Conservation (phyloP, 768 basidiomycete species). For the Sporobolomyces roseus region DNA sequence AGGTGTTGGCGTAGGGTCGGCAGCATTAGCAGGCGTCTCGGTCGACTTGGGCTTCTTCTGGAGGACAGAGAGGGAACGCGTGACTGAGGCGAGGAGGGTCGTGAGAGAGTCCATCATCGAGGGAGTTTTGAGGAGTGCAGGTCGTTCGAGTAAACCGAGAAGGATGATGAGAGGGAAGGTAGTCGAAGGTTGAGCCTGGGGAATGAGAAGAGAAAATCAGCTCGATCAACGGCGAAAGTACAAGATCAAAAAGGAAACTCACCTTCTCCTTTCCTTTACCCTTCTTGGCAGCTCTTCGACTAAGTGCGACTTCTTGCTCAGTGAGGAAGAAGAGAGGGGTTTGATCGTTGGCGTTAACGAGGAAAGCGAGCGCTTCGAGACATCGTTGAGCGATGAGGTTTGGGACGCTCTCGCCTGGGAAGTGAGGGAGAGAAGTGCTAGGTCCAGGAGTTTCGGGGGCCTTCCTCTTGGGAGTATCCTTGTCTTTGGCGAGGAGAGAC, state of each 20-base stretch:
- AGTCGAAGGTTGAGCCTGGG: constrained; percentile 29
- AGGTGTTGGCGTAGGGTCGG: neutral
- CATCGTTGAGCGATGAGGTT: constrained; percentile 91
- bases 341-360: constrained; percentile 76
- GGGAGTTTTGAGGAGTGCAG: constrained; percentile 76
- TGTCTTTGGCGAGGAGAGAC: constrained; percentile 43
- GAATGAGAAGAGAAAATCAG: neutral
- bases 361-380: constrained; percentile 80
- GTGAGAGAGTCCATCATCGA: constrained; percentile 92
- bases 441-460: constrained; percentile 54
- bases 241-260: neutral
- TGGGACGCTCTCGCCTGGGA: constrained; percentile 69
- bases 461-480: constrained; percentile 46
- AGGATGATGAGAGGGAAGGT: constrained; percentile 66
- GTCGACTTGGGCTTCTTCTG: constrained; percentile 37
- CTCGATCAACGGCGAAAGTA: too few species aligned
- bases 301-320: constrained; percentile 82
- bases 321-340: constrained; percentile 91
- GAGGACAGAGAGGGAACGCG: constrained; percentile 69
- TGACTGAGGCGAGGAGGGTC: constrained; percentile 77
- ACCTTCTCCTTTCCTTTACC: constrained; percentile 86
- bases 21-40: neutral
- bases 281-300: constrained; percentile 56
- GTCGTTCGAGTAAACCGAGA: constrained; percentile 79
- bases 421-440: constrained; percentile 52